Conservation (phyloP, 768 basidiomycete genomes). For the Clathrus columnatus region DNA sequence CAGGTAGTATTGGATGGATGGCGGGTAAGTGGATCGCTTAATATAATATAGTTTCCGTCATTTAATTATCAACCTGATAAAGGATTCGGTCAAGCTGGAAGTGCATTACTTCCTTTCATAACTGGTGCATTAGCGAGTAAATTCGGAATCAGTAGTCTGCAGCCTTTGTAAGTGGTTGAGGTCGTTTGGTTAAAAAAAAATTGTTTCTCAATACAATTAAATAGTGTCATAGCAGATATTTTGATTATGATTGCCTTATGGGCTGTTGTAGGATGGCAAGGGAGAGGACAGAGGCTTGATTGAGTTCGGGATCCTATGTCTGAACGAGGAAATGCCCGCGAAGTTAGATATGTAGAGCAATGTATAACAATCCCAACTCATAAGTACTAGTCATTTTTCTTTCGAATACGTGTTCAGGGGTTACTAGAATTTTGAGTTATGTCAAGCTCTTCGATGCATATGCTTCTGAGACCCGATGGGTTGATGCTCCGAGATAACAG, state of each 20-base stretch:
- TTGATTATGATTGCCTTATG: constrained; percentile 47
- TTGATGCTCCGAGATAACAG: too few species aligned
- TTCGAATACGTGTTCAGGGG: too few species aligned
- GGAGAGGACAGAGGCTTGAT: constrained; percentile 16
- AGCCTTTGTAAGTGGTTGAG: constrained; percentile 47
- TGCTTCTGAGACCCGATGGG: too few species aligned
- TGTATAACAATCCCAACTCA: too few species aligned
- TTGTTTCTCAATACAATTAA: background rate
- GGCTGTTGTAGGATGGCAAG: constrained; percentile 33
- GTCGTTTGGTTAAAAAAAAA: background rate
- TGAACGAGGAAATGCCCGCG: too few species aligned
- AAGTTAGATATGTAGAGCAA: too few species aligned
- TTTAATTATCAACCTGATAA: background rate
- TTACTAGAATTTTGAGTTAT: too few species aligned
- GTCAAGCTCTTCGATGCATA: too few species aligned
- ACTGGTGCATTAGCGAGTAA: constrained; percentile 59
- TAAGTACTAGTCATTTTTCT: too few species aligned
- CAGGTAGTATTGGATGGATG: constrained; percentile 38
- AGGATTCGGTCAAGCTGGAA: constrained; percentile 52
- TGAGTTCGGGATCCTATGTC: background rate
- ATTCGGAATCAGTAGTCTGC: constrained; percentile 51
- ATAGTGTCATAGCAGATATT: constrained; percentile 57
- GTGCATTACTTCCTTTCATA: constrained; percentile 64
- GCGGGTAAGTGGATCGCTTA: constrained; percentile 17
- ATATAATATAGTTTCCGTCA: background rate